Evolutionary conservation across 306 rosid genomes (phyloP), one percentile per base, ranked within the genome.

Genomic region (Ormosia emarginata): DNA sequence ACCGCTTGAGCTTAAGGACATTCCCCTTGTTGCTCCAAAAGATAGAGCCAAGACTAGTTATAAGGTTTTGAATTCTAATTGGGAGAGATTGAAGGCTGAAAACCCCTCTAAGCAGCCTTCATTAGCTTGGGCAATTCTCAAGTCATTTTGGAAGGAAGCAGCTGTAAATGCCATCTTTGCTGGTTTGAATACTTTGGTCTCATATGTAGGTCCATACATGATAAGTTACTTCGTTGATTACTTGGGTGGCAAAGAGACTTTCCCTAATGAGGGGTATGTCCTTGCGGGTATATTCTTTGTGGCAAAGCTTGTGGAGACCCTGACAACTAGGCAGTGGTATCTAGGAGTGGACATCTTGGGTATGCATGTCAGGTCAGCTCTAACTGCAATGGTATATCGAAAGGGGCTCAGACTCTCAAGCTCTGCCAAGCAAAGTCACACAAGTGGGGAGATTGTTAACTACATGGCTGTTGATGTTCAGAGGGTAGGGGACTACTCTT

Each of bases 401-500:
- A 93, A 93, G 88, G 98, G 98, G 34, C 93, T 93, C 78, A 88
- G 89, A 77, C 93, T 93, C 67, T 93, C 98, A 7, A 91, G 98
- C 93, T 81, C 81, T 14, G 91, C 98, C 15, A 93, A 87, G 88
- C 97, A 93, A 39, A 91, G 91, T 81, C 98, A 91, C 84, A 90
- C 97, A 6, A 93, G 97, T 49, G 98, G 98, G 71, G 98, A 93
- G 88, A 93, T 93, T 76, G 93, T 93, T 17, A 93, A 93, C 87
- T 93, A 93, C 79, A 89, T 93, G 97, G 98, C 98, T 74, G 91
- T 93, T 47, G 98, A 93, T 86, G 98, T 93, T 66, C 97, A 93
- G 84, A 87, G 98, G 77, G 85, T 91, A 5, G 98, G 98, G 67
- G 98, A 91, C 86, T 93, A 87, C 85, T 90, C 98, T 14, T 93